These are phyloP conservation scores for Nemophila menziesii DNA, from an alignment of 257 asterid genomes.

Conservation along the genomic window DNA sequence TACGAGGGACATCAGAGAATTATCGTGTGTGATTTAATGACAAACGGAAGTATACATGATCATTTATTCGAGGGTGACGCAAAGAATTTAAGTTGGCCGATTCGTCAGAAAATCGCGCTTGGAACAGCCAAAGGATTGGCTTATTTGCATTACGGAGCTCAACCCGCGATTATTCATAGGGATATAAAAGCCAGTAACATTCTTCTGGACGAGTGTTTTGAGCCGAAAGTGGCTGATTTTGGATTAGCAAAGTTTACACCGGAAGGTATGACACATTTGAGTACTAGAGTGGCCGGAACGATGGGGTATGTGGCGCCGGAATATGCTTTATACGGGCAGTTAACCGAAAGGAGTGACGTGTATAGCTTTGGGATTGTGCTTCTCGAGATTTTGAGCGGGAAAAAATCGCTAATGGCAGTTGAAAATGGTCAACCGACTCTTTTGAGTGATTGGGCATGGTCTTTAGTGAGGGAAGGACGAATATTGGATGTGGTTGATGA, in stretches of 20 bases:
- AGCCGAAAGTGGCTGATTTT: slow-evolving; percentile 79
- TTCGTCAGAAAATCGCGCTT: slow-evolving; percentile 60
- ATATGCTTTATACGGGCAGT: slow-evolving; percentile 77
- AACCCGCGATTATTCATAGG: slow-evolving; percentile 59
- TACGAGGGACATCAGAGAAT: slow-evolving; percentile 80
- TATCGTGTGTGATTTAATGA: slow-evolving; percentile 75
- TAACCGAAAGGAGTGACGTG: slow-evolving; percentile 80
- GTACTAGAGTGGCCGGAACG: slow-evolving; percentile 93
- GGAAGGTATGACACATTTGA: slow-evolving; percentile 71
- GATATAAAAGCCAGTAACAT: slow-evolving; percentile 86
- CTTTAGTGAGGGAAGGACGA: slow-evolving; percentile 54
- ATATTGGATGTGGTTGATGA: slow-evolving; percentile 56
- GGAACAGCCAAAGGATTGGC: slow-evolving; percentile 84
- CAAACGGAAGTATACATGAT: slow-evolving; percentile 77
- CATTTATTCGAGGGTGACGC: slow-evolving; percentile 44
- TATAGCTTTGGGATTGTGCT: slow-evolving; percentile 83
- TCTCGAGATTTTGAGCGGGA: slow-evolving; percentile 83
- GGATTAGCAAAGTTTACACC: slow-evolving; percentile 84
- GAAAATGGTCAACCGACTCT: slow-evolving; percentile 50
- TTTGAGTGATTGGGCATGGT: slow-evolving; percentile 91
- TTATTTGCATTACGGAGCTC: slow-evolving; percentile 75
- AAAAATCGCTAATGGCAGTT: slow-evolving; percentile 47
- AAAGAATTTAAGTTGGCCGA: slow-evolving; percentile 59
- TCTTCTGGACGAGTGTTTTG: slow-evolving; percentile 68
- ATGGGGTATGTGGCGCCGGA: slow-evolving; percentile 97